Conservation (phyloP, 441 rosid genomes). For the Metrosideros polymorpha region DNA sequence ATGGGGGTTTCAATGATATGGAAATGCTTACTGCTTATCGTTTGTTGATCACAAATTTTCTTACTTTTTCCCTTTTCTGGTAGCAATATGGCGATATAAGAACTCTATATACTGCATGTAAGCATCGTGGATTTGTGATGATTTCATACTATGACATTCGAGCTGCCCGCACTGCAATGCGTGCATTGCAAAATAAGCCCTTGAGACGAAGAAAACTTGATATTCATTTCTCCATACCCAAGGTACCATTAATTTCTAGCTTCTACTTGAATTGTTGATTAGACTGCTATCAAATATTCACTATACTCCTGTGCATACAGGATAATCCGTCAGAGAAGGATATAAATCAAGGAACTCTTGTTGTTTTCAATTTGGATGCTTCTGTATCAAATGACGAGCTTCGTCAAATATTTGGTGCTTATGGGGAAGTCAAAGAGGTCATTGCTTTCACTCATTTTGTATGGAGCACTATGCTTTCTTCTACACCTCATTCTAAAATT, state of each 20-base stretch:
- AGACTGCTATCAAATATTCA: neutral
- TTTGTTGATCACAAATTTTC: neutral
- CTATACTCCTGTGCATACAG: constrained; percentile 20
- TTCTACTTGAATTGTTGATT: neutral
- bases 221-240: constrained; percentile 87
- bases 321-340: constrained; percentile 93
- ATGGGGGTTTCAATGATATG: neutral
- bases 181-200: constrained; percentile 74
- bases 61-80: constrained; percentile 1
- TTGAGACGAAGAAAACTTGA: constrained; percentile 76
- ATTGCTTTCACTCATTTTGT: neutral
- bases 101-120: constrained; percentile 80
- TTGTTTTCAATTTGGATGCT: constrained; percentile 76
- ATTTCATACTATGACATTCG: constrained; percentile 86
- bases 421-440: constrained; percentile 92
- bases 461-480: neutral
- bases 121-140: constrained; percentile 93
- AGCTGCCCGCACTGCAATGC: constrained; percentile 85
- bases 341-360: constrained; percentile 83
- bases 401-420: constrained; percentile 61
- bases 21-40: neutral
- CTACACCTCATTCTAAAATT: neutral
- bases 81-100: constrained; percentile 90
- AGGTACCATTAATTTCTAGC: constrained; percentile 29
- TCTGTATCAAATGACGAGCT: constrained; percentile 78